Evolutionary conservation across 106 monocot species (phyloP).

Genomic region (Agapanthus africanus): DNA sequence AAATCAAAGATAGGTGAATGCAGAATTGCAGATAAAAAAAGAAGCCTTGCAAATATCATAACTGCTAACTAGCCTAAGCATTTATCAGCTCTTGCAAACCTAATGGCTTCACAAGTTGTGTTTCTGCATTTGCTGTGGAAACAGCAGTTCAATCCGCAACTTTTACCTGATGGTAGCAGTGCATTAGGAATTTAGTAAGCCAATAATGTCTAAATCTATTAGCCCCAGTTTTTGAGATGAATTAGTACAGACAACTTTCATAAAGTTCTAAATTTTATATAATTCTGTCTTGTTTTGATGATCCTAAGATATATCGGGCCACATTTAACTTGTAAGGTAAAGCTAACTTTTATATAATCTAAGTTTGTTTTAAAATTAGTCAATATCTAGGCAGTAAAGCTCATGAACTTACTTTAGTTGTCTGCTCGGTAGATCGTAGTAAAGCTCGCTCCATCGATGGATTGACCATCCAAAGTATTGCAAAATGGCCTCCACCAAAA

Average conservation of each 20-base stretch:
- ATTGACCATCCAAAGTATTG: constrained; percentile 73
- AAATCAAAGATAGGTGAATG: not conserved
- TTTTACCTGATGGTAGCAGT: constrained; percentile 44
- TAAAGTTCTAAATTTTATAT: no score
- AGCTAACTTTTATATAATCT: no score
- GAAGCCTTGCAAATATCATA: not conserved
- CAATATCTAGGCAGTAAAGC: no score
- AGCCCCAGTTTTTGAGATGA: no score
- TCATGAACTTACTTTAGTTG: no score
- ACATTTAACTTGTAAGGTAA: no score
- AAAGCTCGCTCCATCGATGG: constrained; percentile 65
- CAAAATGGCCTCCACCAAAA: constrained; percentile 79
- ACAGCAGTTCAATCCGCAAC: constrained; percentile 73
- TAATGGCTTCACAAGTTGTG: constrained; percentile 50
- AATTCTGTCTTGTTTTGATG: no score
- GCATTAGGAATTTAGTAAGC: not conserved
- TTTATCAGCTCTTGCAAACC: constrained; percentile 71
- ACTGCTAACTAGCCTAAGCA: constrained; percentile 44
- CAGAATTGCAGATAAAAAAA: not conserved
- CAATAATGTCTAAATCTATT: no score
- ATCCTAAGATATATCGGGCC: no score
- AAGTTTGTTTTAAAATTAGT: no score
- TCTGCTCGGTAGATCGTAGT: constrained; percentile 78
- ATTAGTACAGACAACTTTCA: no score
- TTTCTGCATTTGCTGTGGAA: constrained; percentile 69